A percentile compares a stretch with the other conserved stretches of the same genome.
Conservation (phyloP, 495 filamentous ascomycete species). For the Pseudoneurospora amorphoporcata region DNA sequence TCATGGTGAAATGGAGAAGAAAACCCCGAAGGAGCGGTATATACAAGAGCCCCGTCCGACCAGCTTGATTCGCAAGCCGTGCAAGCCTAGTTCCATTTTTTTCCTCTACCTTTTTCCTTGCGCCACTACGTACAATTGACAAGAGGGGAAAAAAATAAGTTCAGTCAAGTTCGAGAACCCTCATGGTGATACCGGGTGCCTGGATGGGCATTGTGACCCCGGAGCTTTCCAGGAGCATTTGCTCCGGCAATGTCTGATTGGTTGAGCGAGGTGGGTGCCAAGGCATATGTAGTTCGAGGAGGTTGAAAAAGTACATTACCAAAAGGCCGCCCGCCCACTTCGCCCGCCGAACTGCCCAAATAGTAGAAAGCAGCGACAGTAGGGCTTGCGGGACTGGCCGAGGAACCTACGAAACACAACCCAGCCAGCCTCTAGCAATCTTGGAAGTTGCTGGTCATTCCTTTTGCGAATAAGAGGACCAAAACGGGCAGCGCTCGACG, state of each 20-base stretch:
- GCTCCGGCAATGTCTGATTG: background rate
- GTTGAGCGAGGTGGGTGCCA: background rate
- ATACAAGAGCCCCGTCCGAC: background rate
- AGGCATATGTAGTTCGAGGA: background rate
- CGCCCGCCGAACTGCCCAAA: background rate
- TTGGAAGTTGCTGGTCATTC: background rate
- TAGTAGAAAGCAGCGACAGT: background rate
- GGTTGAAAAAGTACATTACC: no score
- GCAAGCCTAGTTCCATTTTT: background rate
- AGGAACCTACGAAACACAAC: background rate
- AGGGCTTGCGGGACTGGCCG: background rate
- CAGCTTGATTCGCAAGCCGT: background rate
- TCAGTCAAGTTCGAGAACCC: background rate
- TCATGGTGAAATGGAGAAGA: background rate
- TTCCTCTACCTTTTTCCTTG: background rate
- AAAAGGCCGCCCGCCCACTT: no score
- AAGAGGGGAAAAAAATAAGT: background rate
- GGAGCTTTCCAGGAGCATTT: background rate
- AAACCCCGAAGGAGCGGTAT: background rate
- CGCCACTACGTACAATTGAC: background rate
- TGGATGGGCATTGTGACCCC: background rate
- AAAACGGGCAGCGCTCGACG: background rate
- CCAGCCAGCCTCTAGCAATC: background rate
- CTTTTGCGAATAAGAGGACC: background rate
- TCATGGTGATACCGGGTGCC: background rate